Evolutionary conservation across 2,329 filamentous ascomycete genomes (phyloP).

Genomic region (Sclerotinia nivalis): DNA sequence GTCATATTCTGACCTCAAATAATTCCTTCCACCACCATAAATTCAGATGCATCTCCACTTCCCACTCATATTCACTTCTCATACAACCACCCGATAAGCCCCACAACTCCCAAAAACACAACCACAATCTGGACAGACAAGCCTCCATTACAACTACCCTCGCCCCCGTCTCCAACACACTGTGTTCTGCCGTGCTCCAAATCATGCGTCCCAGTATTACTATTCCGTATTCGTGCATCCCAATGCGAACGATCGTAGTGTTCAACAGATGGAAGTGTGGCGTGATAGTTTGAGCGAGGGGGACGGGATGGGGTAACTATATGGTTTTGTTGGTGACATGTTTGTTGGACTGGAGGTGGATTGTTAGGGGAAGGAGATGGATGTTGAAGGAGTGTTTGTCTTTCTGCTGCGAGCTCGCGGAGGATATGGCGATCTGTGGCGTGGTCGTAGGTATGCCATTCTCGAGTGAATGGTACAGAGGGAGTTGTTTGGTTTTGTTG

Average conservation of each 20-base stretch:
- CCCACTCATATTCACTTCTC: not conserved
- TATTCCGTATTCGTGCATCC: constrained; percentile 4
- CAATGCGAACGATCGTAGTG: constrained; percentile 7
- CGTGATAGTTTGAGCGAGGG: not conserved
- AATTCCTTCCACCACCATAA: too few relatives aligned
- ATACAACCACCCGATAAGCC: constrained; percentile 9
- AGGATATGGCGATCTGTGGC: not conserved
- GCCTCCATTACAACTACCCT: not conserved
- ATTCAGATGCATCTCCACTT: too few relatives aligned
- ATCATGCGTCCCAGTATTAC: not conserved
- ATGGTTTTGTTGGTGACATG: not conserved
- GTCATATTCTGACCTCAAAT: too few relatives aligned
- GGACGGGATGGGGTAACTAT: not conserved
- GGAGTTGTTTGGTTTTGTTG: not conserved
- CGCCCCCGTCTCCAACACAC: not conserved
- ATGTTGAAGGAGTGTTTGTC: not conserved
- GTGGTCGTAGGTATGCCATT: not conserved
- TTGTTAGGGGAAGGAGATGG: not conserved
- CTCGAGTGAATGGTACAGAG: not conserved
- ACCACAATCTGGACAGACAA: not conserved
- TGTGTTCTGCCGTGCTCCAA: not conserved
- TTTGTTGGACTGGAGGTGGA: not conserved
- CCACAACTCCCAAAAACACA: not conserved
- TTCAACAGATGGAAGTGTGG: not conserved
- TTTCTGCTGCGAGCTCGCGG: not conserved